phyloP scores from a whole-genome alignment of 768 basidiomycete genomes.

The Hebeloma cylindrosporum region DNA sequence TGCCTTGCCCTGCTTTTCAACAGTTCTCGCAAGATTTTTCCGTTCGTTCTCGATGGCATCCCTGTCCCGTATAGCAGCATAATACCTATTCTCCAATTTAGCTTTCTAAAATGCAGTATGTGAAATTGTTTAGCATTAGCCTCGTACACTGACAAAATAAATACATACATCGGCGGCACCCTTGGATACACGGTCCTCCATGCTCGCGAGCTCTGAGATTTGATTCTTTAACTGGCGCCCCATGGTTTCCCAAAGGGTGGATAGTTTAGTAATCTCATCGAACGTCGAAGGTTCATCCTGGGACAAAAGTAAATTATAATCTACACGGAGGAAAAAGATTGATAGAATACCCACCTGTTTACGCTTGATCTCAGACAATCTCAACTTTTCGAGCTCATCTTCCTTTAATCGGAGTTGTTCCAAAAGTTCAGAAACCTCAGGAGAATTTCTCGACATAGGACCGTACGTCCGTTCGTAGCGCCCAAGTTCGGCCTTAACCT shows the following conservation, averaged over 20 bases:
- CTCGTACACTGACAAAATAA: not conserved
- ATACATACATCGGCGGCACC: constrained; percentile 63
- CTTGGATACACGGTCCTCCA: constrained; percentile 74
- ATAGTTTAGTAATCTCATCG: constrained; percentile 81
- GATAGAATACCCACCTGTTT: constrained; percentile 48
- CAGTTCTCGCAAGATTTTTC: constrained; percentile 54
- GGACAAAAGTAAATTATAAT: constrained; percentile 6
- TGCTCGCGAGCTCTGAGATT: constrained; percentile 71
- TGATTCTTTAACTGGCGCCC: constrained; percentile 83
- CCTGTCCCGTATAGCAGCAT: constrained; percentile 84
- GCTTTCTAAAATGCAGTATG: constrained; percentile 85
- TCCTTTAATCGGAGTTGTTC: constrained; percentile 66
- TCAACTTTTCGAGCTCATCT: constrained; percentile 59
- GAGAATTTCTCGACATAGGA: constrained; percentile 43
- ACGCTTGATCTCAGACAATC: constrained; percentile 63
- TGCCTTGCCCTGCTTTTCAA: constrained; percentile 49
- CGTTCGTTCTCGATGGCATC: constrained; percentile 79
- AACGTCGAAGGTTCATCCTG: constrained; percentile 79
- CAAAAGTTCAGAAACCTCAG: constrained; percentile 52
- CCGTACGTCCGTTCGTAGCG: constrained; percentile 69
- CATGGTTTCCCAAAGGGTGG: constrained; percentile 82
- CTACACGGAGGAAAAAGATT: not conserved
- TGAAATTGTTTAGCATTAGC: constrained; percentile 1
- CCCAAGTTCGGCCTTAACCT: constrained; percentile 47
- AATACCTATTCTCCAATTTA: constrained; percentile 95